Evolutionary conservation across 1,284 basidiomycete genomes (phyloP).

Genomic region (Peniophora sp.): DNA sequence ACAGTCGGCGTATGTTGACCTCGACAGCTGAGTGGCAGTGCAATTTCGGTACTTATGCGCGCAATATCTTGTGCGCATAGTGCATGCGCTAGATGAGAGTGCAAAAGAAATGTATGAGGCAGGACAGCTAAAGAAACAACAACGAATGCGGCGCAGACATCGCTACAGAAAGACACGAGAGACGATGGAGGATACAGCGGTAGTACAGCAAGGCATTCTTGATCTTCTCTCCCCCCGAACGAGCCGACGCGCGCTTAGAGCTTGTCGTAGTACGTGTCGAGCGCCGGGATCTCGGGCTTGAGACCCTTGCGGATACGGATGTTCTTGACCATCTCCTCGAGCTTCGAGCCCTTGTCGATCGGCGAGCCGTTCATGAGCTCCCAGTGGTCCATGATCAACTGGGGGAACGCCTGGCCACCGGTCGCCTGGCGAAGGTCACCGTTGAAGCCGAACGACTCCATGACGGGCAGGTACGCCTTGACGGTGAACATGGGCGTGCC

Average conservation of each 20-base stretch:
- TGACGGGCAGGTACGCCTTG: conserved; percentile 97
- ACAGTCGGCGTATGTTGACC: no score
- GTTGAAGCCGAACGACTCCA: conserved; percentile 99
- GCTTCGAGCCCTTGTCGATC: conserved; percentile 82
- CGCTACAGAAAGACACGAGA: no score
- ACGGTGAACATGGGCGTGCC: conserved; percentile 99
- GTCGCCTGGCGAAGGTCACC: conserved; percentile 91
- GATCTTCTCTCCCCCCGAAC: background rate
- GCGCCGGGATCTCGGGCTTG: conserved; percentile 83
- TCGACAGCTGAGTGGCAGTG: no score
- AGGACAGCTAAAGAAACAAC: no score
- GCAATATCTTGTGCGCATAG: no score
- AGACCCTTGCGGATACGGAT: conserved; percentile 94
- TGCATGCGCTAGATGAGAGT: no score
- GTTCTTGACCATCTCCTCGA: conserved; percentile 75
- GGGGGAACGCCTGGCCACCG: conserved; percentile 97
- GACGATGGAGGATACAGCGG: no score
- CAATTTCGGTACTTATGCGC: no score
- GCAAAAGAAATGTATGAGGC: no score
- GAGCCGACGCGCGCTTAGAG: conserved; percentile 6
- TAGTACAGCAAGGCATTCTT: no score
- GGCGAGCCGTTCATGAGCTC: conserved; percentile 78
- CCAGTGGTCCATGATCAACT: conserved; percentile 93
- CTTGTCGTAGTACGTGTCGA: conserved; percentile 93
- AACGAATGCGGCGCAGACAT: no score